Percentiles rank a stretch among this genome's conserved stretches.
phyloP scores from a whole-genome alignment of 768 basidiomycete genomes.

The Phlebiopsis gigantea region DNA sequence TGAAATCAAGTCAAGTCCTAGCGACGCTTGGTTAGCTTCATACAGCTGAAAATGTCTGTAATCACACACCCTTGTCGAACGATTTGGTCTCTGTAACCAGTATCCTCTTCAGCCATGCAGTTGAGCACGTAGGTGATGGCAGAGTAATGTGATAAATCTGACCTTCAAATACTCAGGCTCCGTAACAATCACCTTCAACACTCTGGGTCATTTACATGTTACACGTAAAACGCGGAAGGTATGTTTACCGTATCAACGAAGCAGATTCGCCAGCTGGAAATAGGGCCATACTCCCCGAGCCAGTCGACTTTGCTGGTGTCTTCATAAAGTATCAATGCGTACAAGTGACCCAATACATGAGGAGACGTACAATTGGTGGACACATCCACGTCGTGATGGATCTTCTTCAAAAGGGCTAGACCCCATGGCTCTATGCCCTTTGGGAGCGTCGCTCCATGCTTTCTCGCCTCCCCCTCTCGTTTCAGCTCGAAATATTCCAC shows the following conservation, averaged over 20 bases:
- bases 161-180: constrained; percentile 46
- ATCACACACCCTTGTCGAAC: constrained; percentile 30
- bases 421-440: no score
- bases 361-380: no score
- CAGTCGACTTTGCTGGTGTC: background rate
- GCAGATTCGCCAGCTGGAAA: background rate
- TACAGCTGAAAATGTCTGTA: background rate
- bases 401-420: no score
- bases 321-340: no score
- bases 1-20: constrained; percentile 14
- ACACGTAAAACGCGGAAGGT: background rate
- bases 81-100: constrained; percentile 32
- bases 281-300: background rate
- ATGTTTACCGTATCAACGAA: background rate
- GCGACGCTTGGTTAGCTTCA: background rate
- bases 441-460: no score
- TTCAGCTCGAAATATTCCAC: no score
- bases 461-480: no score
- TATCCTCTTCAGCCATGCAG: constrained; percentile 23
- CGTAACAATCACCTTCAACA: constrained; percentile 34
- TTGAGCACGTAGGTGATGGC: background rate
- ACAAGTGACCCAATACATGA: no score
- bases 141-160: background rate
- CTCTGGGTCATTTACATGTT: background rate
- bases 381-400: no score